Evolutionary conservation across 768 basidiomycete species (phyloP).

Genomic region (Nidularia pulvinata): DNA sequence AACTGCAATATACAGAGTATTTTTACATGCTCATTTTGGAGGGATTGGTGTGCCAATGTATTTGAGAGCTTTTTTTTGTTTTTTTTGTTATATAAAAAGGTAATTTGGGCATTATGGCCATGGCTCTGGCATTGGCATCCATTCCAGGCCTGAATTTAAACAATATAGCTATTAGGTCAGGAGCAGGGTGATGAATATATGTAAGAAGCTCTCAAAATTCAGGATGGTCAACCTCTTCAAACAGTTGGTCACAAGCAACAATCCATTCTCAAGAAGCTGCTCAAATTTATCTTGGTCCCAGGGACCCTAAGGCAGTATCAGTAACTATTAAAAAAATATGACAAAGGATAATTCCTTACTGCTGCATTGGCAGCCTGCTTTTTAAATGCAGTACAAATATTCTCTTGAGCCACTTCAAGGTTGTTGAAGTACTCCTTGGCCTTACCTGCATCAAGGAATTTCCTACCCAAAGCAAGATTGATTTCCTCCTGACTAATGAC

Average conservation of each 20-base stretch:
- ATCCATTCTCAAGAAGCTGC: not conserved
- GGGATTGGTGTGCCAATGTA: too few relatives aligned
- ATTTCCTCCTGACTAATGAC: not conserved
- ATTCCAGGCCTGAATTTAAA: too few relatives aligned
- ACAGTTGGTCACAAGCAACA: conserved; percentile 3
- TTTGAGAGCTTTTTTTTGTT: too few relatives aligned
- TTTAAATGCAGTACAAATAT: not conserved
- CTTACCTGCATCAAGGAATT: not conserved
- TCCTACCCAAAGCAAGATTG: not conserved
- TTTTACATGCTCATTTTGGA: too few relatives aligned
- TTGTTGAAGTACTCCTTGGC: not conserved
- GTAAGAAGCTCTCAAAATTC: not conserved
- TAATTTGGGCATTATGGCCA: too few relatives aligned
- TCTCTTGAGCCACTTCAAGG: not conserved
- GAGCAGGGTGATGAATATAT: conserved; percentile 1
- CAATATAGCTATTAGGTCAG: not conserved
- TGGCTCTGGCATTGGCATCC: too few relatives aligned
- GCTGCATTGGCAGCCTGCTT: not conserved
- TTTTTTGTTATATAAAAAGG: too few relatives aligned
- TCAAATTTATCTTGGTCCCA: conserved; percentile 5
- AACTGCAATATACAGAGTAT: too few relatives aligned
- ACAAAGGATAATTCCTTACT: not conserved
- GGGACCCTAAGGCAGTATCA: conserved; percentile 1
- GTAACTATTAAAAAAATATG: not conserved
- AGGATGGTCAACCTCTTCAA: not conserved